Percentiles rank a stretch among this genome's conserved stretches.
Conservation (phyloP, 306 rosid species). For the Adenanthera pavonina region DNA sequence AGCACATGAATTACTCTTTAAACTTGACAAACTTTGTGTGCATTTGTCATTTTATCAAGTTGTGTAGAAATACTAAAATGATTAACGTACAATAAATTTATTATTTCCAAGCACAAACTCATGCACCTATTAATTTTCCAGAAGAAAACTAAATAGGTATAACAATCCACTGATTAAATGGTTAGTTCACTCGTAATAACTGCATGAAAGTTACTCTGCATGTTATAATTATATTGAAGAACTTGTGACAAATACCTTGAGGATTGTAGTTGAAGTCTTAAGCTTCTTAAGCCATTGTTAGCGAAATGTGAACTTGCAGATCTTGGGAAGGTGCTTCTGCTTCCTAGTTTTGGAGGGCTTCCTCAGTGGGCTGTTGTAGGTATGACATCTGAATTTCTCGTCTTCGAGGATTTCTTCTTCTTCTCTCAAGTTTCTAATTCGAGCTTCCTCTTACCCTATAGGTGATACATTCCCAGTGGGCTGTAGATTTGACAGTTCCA, state of each 20-base stretch:
- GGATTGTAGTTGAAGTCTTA: background rate
- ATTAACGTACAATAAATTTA: no score
- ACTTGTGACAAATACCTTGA: no score
- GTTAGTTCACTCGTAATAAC: background rate
- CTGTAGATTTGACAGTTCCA: conserved; percentile 50
- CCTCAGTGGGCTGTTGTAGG: conserved; percentile 67
- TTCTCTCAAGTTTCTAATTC: background rate
- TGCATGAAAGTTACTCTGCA: no score
- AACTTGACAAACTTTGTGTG: no score
- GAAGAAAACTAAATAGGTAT: no score
- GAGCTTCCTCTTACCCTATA: background rate
- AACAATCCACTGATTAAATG: no score
- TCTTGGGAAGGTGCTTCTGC: conserved; percentile 55
- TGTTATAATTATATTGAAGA: no score
- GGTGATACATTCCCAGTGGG: conserved; percentile 59
- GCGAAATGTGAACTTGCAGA: conserved; percentile 34
- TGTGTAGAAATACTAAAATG: no score
- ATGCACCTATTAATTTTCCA: no score
- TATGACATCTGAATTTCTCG: conserved; percentile 7
- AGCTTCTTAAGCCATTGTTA: background rate
- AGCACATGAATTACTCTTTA: no score
- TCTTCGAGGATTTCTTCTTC: conserved; percentile 26
- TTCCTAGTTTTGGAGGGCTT: conserved; percentile 49
- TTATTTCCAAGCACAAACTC: no score
- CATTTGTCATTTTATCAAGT: no score